phyloP scores from a whole-genome alignment of 2,329 filamentous ascomycete species.

The Fusarium zealandicum region DNA sequence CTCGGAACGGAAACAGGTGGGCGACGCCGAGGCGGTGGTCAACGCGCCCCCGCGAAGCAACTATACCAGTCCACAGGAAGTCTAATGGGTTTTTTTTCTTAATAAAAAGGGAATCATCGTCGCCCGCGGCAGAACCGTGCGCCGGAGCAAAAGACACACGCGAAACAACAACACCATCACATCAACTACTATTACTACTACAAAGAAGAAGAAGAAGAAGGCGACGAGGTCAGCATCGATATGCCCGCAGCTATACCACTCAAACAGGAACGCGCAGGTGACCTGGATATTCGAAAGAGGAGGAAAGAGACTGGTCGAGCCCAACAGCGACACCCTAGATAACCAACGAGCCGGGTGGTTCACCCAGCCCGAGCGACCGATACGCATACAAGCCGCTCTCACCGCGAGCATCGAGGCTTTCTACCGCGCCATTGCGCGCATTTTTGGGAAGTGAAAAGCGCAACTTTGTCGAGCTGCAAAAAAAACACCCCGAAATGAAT shows the following conservation, averaged over 20 bases:
- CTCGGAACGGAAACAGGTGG: conserved; percentile 87
- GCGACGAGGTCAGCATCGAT: conserved; percentile 18
- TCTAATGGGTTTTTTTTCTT: conserved; percentile 40
- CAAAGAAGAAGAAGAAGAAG: conserved; percentile 5
- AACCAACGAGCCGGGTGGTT: conserved; percentile 12
- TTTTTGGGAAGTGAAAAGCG: conserved; percentile 22
- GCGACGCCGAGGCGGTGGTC: conserved; percentile 82
- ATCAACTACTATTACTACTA: conserved; percentile 22
- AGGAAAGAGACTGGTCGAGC: conserved; percentile 29
- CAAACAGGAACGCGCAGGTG: conserved; percentile 31
- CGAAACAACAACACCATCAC: conserved; percentile 11
- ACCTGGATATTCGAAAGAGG: conserved; percentile 37
- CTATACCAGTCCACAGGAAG: conserved; percentile 40
- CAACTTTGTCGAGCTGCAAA: neutral
- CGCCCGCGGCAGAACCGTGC: conserved; percentile 36
- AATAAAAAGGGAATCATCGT: conserved; percentile 37
- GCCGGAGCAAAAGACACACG: conserved; percentile 31
- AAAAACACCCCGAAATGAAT: neutral
- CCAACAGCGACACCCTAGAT: conserved; percentile 7
- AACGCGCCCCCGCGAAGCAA: conserved; percentile 56
- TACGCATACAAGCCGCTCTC: conserved; percentile 19
- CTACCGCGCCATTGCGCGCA: conserved; percentile 25
- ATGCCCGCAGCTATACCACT: conserved; percentile 30
- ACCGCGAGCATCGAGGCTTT: conserved; percentile 15
- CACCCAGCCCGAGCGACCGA: conserved; percentile 12